Percentiles rank a stretch among this genome's conserved stretches.
Evolutionary conservation across 352 stramenopile genomes (phyloP).

Genomic region (Phytophthora pisi): DNA sequence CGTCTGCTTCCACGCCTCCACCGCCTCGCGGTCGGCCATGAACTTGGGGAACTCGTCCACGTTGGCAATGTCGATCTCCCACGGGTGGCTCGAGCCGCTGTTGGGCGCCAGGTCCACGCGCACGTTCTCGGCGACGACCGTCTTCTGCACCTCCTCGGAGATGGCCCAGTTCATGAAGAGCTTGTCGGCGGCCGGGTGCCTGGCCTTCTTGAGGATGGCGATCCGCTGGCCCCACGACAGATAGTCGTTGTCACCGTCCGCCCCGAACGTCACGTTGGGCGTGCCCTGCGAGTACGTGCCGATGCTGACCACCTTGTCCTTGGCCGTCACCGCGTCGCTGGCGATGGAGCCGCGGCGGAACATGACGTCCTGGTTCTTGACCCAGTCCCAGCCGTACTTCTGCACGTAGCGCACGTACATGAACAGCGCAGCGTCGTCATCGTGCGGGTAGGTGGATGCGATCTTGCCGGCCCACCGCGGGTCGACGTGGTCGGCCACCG

Average conservation of each 20-base stretch:
- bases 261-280: constrained; percentile 26
- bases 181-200: constrained; percentile 53
- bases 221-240: constrained; percentile 57
- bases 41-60: constrained; percentile 42
- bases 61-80: constrained; percentile 40
- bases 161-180: constrained; percentile 63
- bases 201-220: constrained; percentile 61
- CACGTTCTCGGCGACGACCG: constrained; percentile 27
- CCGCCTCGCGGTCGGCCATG: constrained; percentile 51
- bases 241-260: constrained; percentile 39
- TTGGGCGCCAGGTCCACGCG: constrained; percentile 45
- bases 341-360: constrained; percentile 38
- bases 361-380: constrained; percentile 39
- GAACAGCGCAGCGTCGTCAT: constrained; percentile 57
- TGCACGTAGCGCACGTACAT: constrained; percentile 49
- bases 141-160: constrained; percentile 41
- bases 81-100: constrained; percentile 35
- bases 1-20: constrained; percentile 48
- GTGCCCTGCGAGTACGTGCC: constrained; percentile 23
- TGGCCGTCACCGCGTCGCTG: constrained; percentile 24
- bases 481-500: constrained; percentile 36
- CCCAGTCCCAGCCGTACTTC: constrained; percentile 62
- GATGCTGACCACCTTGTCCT: constrained; percentile 40
- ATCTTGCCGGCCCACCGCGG: constrained; percentile 45
- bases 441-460: constrained; percentile 51